Evolutionary conservation across 2,329 filamentous ascomycete species (phyloP), one percentile per base, ranked within the genome.

Genomic region (Verticillium albo-atrum): DNA sequence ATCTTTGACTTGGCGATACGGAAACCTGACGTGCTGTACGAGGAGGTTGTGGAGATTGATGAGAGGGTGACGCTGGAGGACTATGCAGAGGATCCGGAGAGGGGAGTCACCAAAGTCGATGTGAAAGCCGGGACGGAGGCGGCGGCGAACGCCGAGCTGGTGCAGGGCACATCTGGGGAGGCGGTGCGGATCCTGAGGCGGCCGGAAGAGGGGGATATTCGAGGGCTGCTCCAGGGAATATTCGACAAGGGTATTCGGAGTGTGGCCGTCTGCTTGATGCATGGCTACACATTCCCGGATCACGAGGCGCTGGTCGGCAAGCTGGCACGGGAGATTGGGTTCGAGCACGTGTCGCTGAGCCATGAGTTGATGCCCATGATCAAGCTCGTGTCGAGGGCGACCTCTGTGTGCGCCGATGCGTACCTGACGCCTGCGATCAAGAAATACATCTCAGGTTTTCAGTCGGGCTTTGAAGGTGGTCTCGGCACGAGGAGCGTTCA

Each of bases 21-120:
- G 65, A 92, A 94, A 70, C 92, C 93, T 0, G 92, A 96, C 65
- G 90, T 96, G 7, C 77, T 97, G 6, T 97, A 97, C 71, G 87
- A 92, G 68, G 81, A 80, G 55, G 92, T 97, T 0, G 79, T 97
- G n/a, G 93, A 97, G 76, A 82, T 97, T 50, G 89, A 96, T 62
- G 93, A 97, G 80, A 82, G 93, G 37, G 92, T 97, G 3, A 97
- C 93, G 0, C 77, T 97, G 12, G 92, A 97, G 71, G 92, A 96
- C 70, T 97, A 96, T 67, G 91, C 92, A 0, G 93, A 97, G 74
- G 91, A 97, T 69, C 93, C 92, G 0, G 79, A 84, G 67, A 80
- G 91, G 37, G 34, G 37, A 15, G 42, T 57, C 37, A 57, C 51
- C 77, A 75, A 26, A 61, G 77, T 12, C 84, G 76, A 86, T 9